Conservation (phyloP, 176 grass and related monocot genomes). For the Hordeum marinum region DNA sequence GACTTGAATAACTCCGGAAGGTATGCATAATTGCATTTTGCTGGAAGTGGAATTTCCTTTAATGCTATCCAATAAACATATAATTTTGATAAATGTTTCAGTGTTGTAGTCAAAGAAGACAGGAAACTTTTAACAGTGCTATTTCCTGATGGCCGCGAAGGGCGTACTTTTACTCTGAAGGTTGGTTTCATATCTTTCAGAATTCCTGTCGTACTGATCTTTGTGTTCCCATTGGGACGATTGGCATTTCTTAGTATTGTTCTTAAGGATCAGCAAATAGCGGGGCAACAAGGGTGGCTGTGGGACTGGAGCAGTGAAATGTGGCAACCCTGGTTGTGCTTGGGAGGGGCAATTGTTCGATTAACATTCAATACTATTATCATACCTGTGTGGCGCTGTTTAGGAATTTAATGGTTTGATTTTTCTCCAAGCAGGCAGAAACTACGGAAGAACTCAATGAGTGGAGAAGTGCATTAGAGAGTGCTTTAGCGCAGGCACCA, state of each 20-base stretch:
- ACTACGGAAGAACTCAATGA: conserved; percentile 85
- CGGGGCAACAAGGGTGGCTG: background rate
- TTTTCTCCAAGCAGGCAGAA: conserved; percentile 63
- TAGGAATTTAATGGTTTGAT: conserved; percentile 23
- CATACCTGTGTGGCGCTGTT: background rate
- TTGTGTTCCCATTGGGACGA: background rate
- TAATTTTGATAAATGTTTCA: conserved; percentile 46
- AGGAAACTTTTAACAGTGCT: conserved; percentile 85
- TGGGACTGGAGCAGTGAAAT: background rate
- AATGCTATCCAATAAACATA: conserved; percentile 12
- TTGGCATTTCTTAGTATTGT: background rate
- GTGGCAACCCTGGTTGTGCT: background rate
- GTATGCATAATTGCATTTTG: conserved; percentile 37
- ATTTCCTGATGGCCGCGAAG: conserved; percentile 89
- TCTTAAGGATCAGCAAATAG: background rate
- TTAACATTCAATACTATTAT: conserved; percentile 2
- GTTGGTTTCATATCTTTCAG: conserved; percentile 35
- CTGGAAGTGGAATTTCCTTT: background rate
- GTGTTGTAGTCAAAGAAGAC: conserved; percentile 94
- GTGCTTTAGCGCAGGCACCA: conserved; percentile 79
- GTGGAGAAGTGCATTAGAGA: conserved; percentile 94
- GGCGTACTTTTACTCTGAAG: conserved; percentile 88
- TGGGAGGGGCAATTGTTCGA: background rate
- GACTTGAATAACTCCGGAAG: conserved; percentile 96
- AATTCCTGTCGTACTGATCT: conserved; percentile 6